Evolutionary conservation across 768 basidiomycete species (phyloP).

Genomic region (Tylopilus subfusipes): DNA sequence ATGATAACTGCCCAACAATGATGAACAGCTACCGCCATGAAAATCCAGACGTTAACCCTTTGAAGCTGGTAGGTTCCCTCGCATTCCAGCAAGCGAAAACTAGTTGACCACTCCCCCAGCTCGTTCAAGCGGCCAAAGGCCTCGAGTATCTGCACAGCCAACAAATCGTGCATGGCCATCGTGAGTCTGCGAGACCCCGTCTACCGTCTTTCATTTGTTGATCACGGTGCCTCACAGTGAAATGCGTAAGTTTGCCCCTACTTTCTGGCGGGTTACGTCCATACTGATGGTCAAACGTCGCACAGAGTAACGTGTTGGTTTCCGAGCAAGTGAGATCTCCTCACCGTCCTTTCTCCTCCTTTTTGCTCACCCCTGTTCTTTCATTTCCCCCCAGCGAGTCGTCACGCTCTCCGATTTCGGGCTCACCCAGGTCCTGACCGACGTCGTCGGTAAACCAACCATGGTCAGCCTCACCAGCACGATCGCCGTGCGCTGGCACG

Average conservation of each 20-base stretch:
- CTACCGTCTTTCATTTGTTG: neutral
- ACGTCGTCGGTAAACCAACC: slow-evolving; percentile 48
- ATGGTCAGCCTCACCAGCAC: slow-evolving; percentile 45
- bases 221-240: slow-evolving; percentile 38
- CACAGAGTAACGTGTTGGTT: slow-evolving; percentile 57
- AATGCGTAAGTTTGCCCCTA: slow-evolving; percentile 47
- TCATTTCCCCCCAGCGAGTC: slow-evolving; percentile 39
- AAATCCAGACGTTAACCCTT: slow-evolving; percentile 37
- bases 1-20: no score
- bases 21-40: slow-evolving; percentile 39
- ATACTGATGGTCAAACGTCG: slow-evolving; percentile 1
- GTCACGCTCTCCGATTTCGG: slow-evolving; percentile 63
- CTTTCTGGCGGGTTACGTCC: neutral
- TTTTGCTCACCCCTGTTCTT: neutral
- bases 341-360: neutral
- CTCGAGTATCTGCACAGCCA: slow-evolving; percentile 53
- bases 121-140: slow-evolving; percentile 53
- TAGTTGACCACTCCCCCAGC: slow-evolving; percentile 30
- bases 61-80: slow-evolving; percentile 37
- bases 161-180: slow-evolving; percentile 56
- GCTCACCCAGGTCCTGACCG: slow-evolving; percentile 58
- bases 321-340: slow-evolving; percentile 38
- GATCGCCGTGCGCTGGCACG: slow-evolving; percentile 55
- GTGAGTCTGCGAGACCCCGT: slow-evolving; percentile 36
- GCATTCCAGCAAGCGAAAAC: neutral